Evolutionary conservation across 1,139 yeast genomes (phyloP), one percentile per base, ranked within the genome.

Genomic region (Pichia sp.): DNA sequence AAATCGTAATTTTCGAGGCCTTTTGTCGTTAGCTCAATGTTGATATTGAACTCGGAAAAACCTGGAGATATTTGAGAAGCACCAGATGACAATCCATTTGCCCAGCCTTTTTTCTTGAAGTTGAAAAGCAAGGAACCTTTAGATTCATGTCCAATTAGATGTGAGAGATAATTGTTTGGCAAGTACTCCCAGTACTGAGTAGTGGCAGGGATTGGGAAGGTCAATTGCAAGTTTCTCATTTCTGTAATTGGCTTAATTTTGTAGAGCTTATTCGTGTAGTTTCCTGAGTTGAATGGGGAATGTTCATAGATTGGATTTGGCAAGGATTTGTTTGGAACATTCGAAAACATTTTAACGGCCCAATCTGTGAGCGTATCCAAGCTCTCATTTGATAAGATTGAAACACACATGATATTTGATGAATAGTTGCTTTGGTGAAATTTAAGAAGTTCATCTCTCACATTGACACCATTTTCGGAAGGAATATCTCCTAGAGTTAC

Each of bases 141-240:
- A 53, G 90, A 89, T 72, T 93, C 98, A 68, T 93, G 98, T 38
- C 99, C 98, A 55, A 93, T 72, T 55, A 93, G 75, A 68, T 92
- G 97, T 30, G 93, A 81, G 62, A 75, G 79, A 68, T 90, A 87
- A 53, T 78, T 80, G 12, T 80, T 77, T 0, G 97, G 96, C 62
- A 82, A 83, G 31, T 80, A 76, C 50, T 79, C 79, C 88, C 93
- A 87, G 54, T 77, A 71, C 16, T 73, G 71, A 38, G 79, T 81
- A 56, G 78, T 76, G 64, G 88, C 92, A 1, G 97, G 97, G 14
- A 88, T 79, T 58, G 81, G 76, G 68, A 93, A 93, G 4, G 80
- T 71, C 16, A 93, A 60, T 59, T 85, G 87, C 49, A 93, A 68
- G 60, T 78, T 78, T 67, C 87, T 84, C 51, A 81, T 71, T 60